These are phyloP conservation scores for Acrocalymma vagum DNA, from an alignment of 2,329 filamentous ascomycete genomes.

Conservation along the genomic window DNA sequence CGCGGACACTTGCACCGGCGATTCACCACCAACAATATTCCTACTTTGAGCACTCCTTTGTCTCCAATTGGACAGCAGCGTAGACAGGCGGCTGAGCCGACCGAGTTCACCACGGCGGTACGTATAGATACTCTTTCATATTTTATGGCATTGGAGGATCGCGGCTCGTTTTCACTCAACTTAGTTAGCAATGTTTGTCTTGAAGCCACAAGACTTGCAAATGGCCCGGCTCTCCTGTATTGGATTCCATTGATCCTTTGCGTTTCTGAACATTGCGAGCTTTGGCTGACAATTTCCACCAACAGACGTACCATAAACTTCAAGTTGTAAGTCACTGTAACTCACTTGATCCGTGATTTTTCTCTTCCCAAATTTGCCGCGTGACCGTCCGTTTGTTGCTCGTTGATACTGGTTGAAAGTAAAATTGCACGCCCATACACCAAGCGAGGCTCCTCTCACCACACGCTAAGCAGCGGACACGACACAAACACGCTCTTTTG, in stretches of 20 bases:
- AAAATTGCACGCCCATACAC: too few relatives aligned
- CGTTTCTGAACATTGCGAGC: too few relatives aligned
- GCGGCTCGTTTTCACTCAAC: slow-evolving; percentile 1
- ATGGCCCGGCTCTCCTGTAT: too few relatives aligned
- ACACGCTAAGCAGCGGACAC: too few relatives aligned
- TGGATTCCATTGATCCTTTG: too few relatives aligned
- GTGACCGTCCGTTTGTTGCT: too few relatives aligned
- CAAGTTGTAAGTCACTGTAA: slow-evolving; percentile 71
- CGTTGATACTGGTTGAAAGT: too few relatives aligned
- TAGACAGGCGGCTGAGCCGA: slow-evolving; percentile 61
- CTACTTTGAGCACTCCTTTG: slow-evolving; percentile 77
- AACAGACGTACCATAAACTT: slow-evolving; percentile 73
- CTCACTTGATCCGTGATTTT: slow-evolving; percentile 29
- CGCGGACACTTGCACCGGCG: slow-evolving; percentile 84
- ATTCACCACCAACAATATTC: slow-evolving; percentile 90
- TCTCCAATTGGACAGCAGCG: slow-evolving; percentile 65
- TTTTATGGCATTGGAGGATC: too few relatives aligned
- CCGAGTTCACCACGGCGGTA: slow-evolving; percentile 64
- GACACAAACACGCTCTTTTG: too few relatives aligned
- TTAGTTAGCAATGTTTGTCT: slow-evolving; percentile 1
- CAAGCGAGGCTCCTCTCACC: too few relatives aligned
- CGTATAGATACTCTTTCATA: slow-evolving; percentile 40
- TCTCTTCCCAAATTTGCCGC: slow-evolving; percentile 17
- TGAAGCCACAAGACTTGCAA: too few relatives aligned
- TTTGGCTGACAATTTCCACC: slow-evolving; percentile 35